phyloP scores from a whole-genome alignment of 2,329 filamentous ascomycete genomes.

The Aspergillus neotritici region DNA sequence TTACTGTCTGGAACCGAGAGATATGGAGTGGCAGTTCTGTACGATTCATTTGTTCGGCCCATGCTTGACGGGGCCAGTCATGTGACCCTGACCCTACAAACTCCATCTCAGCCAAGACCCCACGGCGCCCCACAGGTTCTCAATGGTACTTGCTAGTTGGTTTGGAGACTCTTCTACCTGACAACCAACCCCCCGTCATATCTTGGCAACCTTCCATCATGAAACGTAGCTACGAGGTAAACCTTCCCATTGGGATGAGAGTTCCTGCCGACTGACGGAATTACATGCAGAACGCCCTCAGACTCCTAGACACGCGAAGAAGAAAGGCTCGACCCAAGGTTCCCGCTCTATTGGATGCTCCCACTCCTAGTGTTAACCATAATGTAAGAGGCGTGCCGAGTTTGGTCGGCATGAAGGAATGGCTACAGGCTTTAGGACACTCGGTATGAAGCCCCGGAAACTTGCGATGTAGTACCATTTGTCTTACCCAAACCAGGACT shows the following conservation, averaged over 20 bases:
- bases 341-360: background rate
- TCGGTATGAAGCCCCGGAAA: conserved; percentile 14
- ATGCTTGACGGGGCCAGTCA: no score
- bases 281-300: conserved; percentile 18
- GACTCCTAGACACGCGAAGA: conserved; percentile 18
- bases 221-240: conserved; percentile 10
- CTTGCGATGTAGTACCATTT: background rate
- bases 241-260: background rate
- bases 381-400: conserved; percentile 23
- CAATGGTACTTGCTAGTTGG: no score
- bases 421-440: conserved; percentile 28
- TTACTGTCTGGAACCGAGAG: no score
- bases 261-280: background rate
- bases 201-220: background rate
- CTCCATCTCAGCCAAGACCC: no score
- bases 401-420: conserved; percentile 28
- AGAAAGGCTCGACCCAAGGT: conserved; percentile 15
- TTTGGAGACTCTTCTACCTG: no score
- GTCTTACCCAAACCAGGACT: conserved; percentile 15
- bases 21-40: no score
- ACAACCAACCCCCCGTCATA: no score
- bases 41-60: no score
- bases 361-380: conserved; percentile 3
- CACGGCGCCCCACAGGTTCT: no score
- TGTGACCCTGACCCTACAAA: no score